Evolutionary conservation across 2,329 filamentous ascomycete species (phyloP).

Genomic region (Lizonia empirigonia): DNA sequence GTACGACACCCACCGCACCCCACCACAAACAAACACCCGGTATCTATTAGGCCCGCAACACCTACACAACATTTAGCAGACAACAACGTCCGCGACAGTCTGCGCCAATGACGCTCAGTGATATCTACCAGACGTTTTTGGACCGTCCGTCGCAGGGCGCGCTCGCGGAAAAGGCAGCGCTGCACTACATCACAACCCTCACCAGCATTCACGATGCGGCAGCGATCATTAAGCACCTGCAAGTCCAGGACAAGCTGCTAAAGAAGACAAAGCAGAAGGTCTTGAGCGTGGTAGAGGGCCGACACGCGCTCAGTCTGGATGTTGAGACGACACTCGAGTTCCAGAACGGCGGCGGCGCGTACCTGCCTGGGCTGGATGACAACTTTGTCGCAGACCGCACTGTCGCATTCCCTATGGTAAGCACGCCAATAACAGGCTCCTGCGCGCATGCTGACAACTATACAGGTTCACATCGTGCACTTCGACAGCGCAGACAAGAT

Average conservation of each 20-base stretch:
- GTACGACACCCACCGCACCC: constrained; percentile 10
- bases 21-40: constrained; percentile 7
- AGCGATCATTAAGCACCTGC: constrained; percentile 83
- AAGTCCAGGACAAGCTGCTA: constrained; percentile 71
- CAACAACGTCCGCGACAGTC: background rate
- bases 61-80: constrained; percentile 11
- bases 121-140: constrained; percentile 56
- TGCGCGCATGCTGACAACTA: constrained; percentile 15
- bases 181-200: constrained; percentile 88
- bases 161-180: constrained; percentile 53
- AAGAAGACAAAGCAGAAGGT: constrained; percentile 83
- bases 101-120: constrained; percentile 37
- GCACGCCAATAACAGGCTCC: constrained; percentile 42
- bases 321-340: constrained; percentile 86
- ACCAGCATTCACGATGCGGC: constrained; percentile 72
- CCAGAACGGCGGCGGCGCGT: constrained; percentile 77
- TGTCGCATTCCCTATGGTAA: constrained; percentile 80
- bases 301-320: constrained; percentile 73
- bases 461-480: constrained; percentile 74
- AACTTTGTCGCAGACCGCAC: constrained; percentile 87
- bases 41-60: constrained; percentile 12
- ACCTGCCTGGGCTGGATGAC: constrained; percentile 87
- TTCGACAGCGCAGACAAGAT: constrained; percentile 82
- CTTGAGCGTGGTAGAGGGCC: constrained; percentile 73
- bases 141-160: constrained; percentile 50